Percentiles rank a stretch among this genome's conserved stretches.
phyloP scores from a whole-genome alignment of 2,329 filamentous ascomycete species.

The Claviceps fusiformis region DNA sequence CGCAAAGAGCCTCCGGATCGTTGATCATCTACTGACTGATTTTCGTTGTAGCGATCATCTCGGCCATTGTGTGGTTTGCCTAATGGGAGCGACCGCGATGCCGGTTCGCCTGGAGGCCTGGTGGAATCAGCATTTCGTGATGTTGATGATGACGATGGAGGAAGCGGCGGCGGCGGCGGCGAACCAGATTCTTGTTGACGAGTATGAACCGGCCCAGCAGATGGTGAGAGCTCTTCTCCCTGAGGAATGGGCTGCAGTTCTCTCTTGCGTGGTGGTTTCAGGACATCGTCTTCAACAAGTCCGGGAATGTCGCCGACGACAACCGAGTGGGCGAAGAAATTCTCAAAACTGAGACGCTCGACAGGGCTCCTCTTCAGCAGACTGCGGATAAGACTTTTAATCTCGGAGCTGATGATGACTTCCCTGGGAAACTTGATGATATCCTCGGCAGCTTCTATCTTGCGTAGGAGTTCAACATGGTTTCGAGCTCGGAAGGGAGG shows the following conservation, averaged over 20 bases:
- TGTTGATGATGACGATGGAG: slow-evolving; percentile 1
- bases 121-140: slow-evolving; percentile 20
- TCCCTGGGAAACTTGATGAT: slow-evolving; percentile 71
- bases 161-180: neutral
- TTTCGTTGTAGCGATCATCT: slow-evolving; percentile 22
- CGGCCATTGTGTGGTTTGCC: slow-evolving; percentile 27
- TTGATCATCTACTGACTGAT: slow-evolving; percentile 14
- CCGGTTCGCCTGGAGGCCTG: slow-evolving; percentile 28
- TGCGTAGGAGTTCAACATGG: slow-evolving; percentile 83
- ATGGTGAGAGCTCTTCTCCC: slow-evolving; percentile 14
- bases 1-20: slow-evolving; percentile 29
- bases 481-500: slow-evolving; percentile 88
- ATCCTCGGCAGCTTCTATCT: slow-evolving; percentile 82
- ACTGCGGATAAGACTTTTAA: slow-evolving; percentile 68
- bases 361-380: slow-evolving; percentile 77
- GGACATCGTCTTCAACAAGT: slow-evolving; percentile 63
- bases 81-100: slow-evolving; percentile 28
- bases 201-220: slow-evolving; percentile 12
- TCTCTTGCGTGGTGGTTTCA: slow-evolving; percentile 21
- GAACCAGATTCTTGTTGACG: slow-evolving; percentile 27
- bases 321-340: slow-evolving; percentile 67
- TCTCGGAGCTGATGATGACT: slow-evolving; percentile 53
- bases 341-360: slow-evolving; percentile 72
- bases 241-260: slow-evolving; percentile 24
- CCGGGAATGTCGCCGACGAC: slow-evolving; percentile 67